phyloP scores from a whole-genome alignment of 1,284 basidiomycete species.

The Ustilago trichophora region DNA sequence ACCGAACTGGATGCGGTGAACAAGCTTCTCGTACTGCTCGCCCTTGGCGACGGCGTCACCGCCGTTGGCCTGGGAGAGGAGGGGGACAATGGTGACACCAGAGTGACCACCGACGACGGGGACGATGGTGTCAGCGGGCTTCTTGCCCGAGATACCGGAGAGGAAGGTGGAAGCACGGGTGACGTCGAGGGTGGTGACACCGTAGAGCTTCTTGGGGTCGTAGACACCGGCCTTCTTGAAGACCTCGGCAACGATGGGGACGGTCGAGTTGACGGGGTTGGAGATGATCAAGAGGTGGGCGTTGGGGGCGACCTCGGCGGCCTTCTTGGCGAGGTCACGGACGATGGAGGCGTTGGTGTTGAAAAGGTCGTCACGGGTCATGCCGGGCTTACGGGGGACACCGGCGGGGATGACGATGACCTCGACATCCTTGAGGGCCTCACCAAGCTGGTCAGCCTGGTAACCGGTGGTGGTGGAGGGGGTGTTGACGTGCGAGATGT shows the following conservation, averaged over 20 bases:
- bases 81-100: slow-evolving; percentile 93
- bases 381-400: slow-evolving; percentile 70
- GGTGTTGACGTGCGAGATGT: slow-evolving; percentile 82
- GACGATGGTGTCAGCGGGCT: slow-evolving; percentile 76
- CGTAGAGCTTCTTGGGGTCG: slow-evolving; percentile 75
- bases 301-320: slow-evolving; percentile 85
- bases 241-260: slow-evolving; percentile 93
- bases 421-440: slow-evolving; percentile 83
- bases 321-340: slow-evolving; percentile 88
- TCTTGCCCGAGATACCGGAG: slow-evolving; percentile 72
- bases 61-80: slow-evolving; percentile 89
- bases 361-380: slow-evolving; percentile 99
- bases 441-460: slow-evolving; percentile 77
- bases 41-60: slow-evolving; percentile 71
- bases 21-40: slow-evolving; percentile 70
- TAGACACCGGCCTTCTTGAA: slow-evolving; percentile 93
- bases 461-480: slow-evolving; percentile 83
- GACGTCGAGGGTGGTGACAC: slow-evolving; percentile 97
- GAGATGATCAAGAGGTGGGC: slow-evolving; percentile 95
- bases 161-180: slow-evolving; percentile 95
- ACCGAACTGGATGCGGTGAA: slow-evolving; percentile 88
- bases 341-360: slow-evolving; percentile 97
- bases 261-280: slow-evolving; percentile 80
- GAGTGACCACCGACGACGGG: slow-evolving; percentile 97
- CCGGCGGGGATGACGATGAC: slow-evolving; percentile 98